A percentile compares a stretch with the other conserved stretches of the same genome.
Conservation (phyloP, 2,329 filamentous ascomycete genomes). For the Trematosphaeria pertusa region DNA sequence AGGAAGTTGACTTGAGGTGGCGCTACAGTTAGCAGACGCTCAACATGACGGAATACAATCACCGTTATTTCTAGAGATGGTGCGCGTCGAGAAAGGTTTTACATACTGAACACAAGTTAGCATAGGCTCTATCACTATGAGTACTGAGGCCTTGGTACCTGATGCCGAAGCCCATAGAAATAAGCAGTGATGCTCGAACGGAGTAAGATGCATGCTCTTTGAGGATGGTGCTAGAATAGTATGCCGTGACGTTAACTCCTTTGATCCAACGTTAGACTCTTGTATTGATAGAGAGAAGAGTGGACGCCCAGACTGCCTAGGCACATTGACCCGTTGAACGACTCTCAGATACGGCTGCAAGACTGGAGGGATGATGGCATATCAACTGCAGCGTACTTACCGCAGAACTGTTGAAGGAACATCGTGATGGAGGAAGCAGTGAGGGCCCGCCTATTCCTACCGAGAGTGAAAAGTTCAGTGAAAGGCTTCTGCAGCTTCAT, state of each 20-base stretch:
- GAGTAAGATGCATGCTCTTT: conserved; percentile 34
- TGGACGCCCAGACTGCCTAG: not conserved
- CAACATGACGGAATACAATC: too few species aligned
- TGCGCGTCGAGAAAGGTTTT: too few species aligned
- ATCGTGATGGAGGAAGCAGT: conserved; percentile 29
- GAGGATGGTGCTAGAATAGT: conserved; percentile 25
- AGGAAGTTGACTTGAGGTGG: conserved; percentile 53
- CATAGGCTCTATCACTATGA: too few species aligned
- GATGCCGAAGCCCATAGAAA: conserved; percentile 50
- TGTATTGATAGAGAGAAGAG: not conserved
- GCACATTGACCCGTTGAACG: not conserved
- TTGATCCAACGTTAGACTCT: not conserved
- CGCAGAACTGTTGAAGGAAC: conserved; percentile 36
- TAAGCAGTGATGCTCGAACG: conserved; percentile 31
- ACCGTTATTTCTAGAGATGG: too few species aligned
- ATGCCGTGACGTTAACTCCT: conserved; percentile 11
- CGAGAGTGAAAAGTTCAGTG: conserved; percentile 27
- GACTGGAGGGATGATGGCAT: too few species aligned
- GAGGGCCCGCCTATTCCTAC: conserved; percentile 29
- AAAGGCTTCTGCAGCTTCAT: conserved; percentile 37
- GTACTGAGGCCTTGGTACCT: too few species aligned
- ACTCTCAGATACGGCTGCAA: conserved; percentile 2
- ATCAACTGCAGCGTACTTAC: too few species aligned
- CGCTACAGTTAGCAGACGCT: too few species aligned
- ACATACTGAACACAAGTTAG: too few species aligned